Conservation (phyloP, 202 grass and related monocot species). For the Digitaria exilis region DNA sequence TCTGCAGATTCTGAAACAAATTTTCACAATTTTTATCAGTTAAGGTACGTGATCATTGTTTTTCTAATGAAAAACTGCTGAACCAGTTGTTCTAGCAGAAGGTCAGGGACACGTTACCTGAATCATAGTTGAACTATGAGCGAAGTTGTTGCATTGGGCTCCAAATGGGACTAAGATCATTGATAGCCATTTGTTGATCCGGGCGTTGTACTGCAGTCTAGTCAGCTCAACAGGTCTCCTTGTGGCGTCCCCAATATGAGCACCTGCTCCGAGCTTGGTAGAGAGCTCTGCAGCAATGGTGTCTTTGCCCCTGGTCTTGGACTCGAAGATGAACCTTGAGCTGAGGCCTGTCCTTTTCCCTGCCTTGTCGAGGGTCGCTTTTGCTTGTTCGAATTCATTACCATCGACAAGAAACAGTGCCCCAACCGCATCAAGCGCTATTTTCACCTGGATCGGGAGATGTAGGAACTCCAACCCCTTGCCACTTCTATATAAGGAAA, state of each 20-base stretch:
- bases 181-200: slow-evolving; percentile 53
- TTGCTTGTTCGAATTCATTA: slow-evolving; percentile 41
- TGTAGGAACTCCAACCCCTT: slow-evolving; percentile 55
- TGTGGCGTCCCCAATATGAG: not conserved
- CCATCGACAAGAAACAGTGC: slow-evolving; percentile 50
- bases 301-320: slow-evolving; percentile 59
- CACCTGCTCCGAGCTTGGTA: slow-evolving; percentile 9
- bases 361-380: slow-evolving; percentile 30
- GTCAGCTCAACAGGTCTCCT: slow-evolving; percentile 52
- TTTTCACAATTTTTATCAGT: not conserved
- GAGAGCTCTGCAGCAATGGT: slow-evolving; percentile 66
- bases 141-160: slow-evolving; percentile 61
- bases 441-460: slow-evolving; percentile 45
- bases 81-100: not conserved
- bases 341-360: slow-evolving; percentile 54
- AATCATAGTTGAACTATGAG: slow-evolving; percentile 34
- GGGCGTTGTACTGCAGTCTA: slow-evolving; percentile 58
- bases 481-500: slow-evolving; percentile 45
- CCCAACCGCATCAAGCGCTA: slow-evolving; percentile 56
- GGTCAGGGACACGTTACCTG: slow-evolving; percentile 28
- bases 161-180: slow-evolving; percentile 57
- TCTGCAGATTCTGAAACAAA: slow-evolving; percentile 37
- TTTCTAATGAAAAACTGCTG: not conserved
- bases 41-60: not conserved
- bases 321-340: slow-evolving; percentile 69